These are phyloP conservation scores for Magnusiomyces clavatus DNA, from an alignment of 1,139 yeast genomes.

Conservation along the genomic window DNA sequence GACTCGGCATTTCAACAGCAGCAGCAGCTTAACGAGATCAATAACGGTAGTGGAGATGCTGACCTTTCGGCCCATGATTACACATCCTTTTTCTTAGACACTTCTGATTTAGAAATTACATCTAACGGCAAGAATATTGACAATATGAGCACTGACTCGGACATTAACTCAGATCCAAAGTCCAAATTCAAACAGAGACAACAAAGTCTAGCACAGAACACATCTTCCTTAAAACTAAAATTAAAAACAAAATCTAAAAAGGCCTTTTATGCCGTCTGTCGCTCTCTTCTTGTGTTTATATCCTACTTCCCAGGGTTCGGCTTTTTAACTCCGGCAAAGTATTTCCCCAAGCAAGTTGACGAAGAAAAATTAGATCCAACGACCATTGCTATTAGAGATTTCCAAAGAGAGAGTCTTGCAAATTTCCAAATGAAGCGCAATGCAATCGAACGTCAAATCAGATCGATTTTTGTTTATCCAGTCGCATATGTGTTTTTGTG, in stretches of 20 bases:
- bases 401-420: constrained; percentile 54
- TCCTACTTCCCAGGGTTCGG: constrained; percentile 27
- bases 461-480: constrained; percentile 76
- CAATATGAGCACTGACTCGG: constrained; percentile 1
- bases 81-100: constrained; percentile 1
- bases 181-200: background rate
- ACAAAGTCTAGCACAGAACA: background rate
- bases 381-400: constrained; percentile 17
- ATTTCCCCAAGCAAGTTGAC: background rate
- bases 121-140: background rate
- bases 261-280: background rate
- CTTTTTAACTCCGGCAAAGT: constrained; percentile 17
- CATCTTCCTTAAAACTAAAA: background rate
- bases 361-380: constrained; percentile 8
- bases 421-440: constrained; percentile 54
- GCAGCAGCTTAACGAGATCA: background rate
- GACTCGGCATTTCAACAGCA: background rate
- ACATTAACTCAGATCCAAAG: background rate
- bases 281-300: constrained; percentile 14
- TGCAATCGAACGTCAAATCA: constrained; percentile 69
- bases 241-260: constrained; percentile 5
- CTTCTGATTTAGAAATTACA: constrained; percentile 4
- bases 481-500: constrained; percentile 72
- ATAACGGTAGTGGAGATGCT: background rate
- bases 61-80: constrained; percentile 4